Base-by-base conservation (phyloP, 2,329 filamentous ascomycete species). In the Talaromyces islandicus region DNA sequence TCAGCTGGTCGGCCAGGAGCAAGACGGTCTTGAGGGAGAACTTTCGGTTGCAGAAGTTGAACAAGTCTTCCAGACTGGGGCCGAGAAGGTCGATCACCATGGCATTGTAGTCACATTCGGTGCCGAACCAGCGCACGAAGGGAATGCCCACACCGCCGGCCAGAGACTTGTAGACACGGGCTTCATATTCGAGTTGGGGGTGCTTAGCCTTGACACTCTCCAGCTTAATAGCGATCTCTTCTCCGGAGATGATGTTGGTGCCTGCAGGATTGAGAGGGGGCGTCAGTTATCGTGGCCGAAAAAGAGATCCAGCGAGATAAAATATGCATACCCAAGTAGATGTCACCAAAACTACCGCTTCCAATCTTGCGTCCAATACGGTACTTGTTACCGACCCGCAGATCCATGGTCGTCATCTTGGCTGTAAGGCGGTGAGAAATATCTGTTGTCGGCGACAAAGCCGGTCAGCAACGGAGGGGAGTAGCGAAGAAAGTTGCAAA, bases 11-110 rank as follows among this genome's bases (percentile, higher is more conserved):
- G 73, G 94, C 94, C 55, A 99, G 86, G 27, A 99, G 86, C 50
- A 99, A 85, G 29, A 99, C 94, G 0, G 94, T 99, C 88, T 99
- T 99, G 68, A 99, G 81, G 12, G 94, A 97, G 83, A 97, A 99
- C 78, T 97, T 97, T 78, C 94, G 90, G 87, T 97, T 97, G 87
- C 94, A 99, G 79, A 97, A 97, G 86, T 99, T 97, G 90, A 99
- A 99, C 35, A 99, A 85, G 75, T 99, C 94, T 80, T 99, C 94
- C 78, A 99, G 81, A 72, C 89, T 94, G 67, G 94, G 94, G 43
- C 94, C 94, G 61, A 99, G 89, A 27, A 99, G 88, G 73, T 99
- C 94, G 66, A 97, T 87, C 57, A 99, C 94, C 94, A 99, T 97
- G 76, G 94, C 94, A 80, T 99, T 97, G 87, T 99, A 97, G 81